Percentiles rank a stretch among this genome's conserved stretches.
phyloP scores from a whole-genome alignment of 305 asterid genomes.

The Andrographis paniculata region DNA sequence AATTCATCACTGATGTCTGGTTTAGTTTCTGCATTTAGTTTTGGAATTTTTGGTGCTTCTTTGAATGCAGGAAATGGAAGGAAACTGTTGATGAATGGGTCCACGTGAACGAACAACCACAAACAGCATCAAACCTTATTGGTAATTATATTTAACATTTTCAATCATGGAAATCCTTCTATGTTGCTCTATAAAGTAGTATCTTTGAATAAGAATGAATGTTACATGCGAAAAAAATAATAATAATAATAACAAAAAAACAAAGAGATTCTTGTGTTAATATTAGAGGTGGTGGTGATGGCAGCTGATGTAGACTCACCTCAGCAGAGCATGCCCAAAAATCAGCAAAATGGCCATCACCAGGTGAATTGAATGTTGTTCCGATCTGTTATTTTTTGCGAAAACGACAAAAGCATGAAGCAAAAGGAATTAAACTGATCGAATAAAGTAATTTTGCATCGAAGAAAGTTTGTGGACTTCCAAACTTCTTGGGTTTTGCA shows the following conservation, averaged over 20 bases:
- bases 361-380: slow-evolving; percentile 57
- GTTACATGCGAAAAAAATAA: too few relatives aligned
- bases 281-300: slow-evolving; percentile 40
- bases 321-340: slow-evolving; percentile 55
- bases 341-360: slow-evolving; percentile 69
- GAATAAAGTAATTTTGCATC: slow-evolving; percentile 11
- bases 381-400: slow-evolving; percentile 15
- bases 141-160: slow-evolving; percentile 45
- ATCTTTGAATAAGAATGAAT: slow-evolving; percentile 18
- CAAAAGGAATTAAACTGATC: slow-evolving; percentile 3
- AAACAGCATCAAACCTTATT: slow-evolving; percentile 39
- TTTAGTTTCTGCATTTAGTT: slow-evolving; percentile 8
- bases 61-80: slow-evolving; percentile 76
- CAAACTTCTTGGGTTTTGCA: slow-evolving; percentile 34
- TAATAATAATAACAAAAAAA: too few relatives aligned
- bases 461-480: slow-evolving; percentile 16
- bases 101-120: slow-evolving; percentile 58
- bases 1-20: slow-evolving; percentile 4
- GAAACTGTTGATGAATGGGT: slow-evolving; percentile 92
- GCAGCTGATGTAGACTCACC: slow-evolving; percentile 96
- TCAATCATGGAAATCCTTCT: too few relatives aligned
- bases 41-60: slow-evolving; percentile 8
- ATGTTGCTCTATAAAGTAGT: not conserved
- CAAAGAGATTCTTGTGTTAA: slow-evolving; percentile 24
- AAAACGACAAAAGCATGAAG: too few relatives aligned